Evolutionary conservation across 371 early-diverging fungal species (phyloP).

Genomic region (Polyrhizophydium stewartii): DNA sequence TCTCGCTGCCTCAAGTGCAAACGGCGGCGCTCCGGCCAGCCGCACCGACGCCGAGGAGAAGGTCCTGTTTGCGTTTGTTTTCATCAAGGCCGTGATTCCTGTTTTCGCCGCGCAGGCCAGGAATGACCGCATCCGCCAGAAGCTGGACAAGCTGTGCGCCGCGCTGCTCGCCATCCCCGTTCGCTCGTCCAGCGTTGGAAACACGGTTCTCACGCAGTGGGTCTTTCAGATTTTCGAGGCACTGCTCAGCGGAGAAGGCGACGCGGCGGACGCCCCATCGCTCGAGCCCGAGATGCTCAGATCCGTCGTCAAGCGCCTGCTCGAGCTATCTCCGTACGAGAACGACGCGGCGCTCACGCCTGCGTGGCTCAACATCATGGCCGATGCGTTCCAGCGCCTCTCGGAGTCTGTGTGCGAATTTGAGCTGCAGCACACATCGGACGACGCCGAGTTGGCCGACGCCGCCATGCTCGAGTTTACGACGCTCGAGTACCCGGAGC

Average conservation of each 20-base stretch:
- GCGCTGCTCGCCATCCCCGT: slow-evolving; percentile 75
- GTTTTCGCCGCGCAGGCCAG: slow-evolving; percentile 65
- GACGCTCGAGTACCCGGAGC: slow-evolving; percentile 45
- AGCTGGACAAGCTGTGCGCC: slow-evolving; percentile 54
- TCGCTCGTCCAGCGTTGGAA: slow-evolving; percentile 35
- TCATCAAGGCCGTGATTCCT: slow-evolving; percentile 67
- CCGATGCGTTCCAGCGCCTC: slow-evolving; percentile 59
- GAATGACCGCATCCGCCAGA: slow-evolving; percentile 22
- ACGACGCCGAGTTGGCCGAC: slow-evolving; percentile 10
- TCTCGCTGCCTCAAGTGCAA: slow-evolving; percentile 11
- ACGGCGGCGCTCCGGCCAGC: slow-evolving; percentile 17
- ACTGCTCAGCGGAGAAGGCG: slow-evolving; percentile 46
- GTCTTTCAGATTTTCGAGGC: slow-evolving; percentile 78
- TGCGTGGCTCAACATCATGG: slow-evolving; percentile 81
- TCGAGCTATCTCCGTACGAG: slow-evolving; percentile 77
- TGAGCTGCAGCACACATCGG: slow-evolving; percentile 23
- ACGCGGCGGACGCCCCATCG: slow-evolving; percentile 11
- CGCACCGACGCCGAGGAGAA: slow-evolving; percentile 61
- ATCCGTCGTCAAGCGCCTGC: slow-evolving; percentile 48
- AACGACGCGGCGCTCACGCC: slow-evolving; percentile 77
- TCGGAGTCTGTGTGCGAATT: slow-evolving; percentile 19
- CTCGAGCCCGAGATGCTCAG: slow-evolving; percentile 30
- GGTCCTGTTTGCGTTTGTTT: slow-evolving; percentile 71
- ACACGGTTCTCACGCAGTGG: slow-evolving; percentile 73
- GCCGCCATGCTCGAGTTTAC: slow-evolving; percentile 46